Percentiles rank a stretch among this genome's conserved stretches.
These are phyloP conservation scores for Fusarium musae DNA, from an alignment of 2,329 filamentous ascomycete species.

Conservation along the genomic window DNA sequence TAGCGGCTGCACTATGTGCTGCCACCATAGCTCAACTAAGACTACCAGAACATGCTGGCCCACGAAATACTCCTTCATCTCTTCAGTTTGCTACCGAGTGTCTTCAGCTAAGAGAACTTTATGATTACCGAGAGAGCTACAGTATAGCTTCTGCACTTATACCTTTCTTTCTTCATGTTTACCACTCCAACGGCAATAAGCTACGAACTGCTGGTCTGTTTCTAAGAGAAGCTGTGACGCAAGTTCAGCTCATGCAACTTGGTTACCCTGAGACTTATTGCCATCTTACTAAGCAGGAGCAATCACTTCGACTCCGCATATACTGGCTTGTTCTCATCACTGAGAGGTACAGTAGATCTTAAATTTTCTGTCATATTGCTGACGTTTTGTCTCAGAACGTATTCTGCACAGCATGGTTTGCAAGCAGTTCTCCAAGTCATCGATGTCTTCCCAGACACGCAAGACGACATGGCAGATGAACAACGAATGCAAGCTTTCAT, in stretches of 20 bases:
- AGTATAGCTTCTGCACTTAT: conserved; percentile 36
- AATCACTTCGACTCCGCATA: conserved; percentile 33
- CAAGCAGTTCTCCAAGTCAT: conserved; percentile 40
- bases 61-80: conserved; percentile 23
- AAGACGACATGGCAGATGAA: conserved; percentile 29
- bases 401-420: conserved; percentile 40
- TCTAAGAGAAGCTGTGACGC: conserved; percentile 41
- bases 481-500: conserved; percentile 36
- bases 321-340: conserved; percentile 45
- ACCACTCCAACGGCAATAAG: conserved; percentile 45
- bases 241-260: conserved; percentile 38
- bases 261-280: conserved; percentile 35
- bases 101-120: conserved; percentile 31
- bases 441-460: conserved; percentile 30
- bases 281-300: conserved; percentile 21
- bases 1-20: conserved; percentile 43
- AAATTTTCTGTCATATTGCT: accelerated
- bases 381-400: conserved; percentile 14
- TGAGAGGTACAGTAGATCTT: conserved; percentile 9
- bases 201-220: conserved; percentile 41
- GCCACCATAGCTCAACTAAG: conserved; percentile 44
- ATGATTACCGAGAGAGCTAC: conserved; percentile 41
- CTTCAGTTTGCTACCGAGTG: conserved; percentile 33
- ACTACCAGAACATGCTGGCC: conserved; percentile 36
- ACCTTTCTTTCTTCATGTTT: conserved; percentile 45